Base-by-base conservation (phyloP, 2,329 filamentous ascomycete genomes). In the Amylocarpus encephaloides region DNA sequence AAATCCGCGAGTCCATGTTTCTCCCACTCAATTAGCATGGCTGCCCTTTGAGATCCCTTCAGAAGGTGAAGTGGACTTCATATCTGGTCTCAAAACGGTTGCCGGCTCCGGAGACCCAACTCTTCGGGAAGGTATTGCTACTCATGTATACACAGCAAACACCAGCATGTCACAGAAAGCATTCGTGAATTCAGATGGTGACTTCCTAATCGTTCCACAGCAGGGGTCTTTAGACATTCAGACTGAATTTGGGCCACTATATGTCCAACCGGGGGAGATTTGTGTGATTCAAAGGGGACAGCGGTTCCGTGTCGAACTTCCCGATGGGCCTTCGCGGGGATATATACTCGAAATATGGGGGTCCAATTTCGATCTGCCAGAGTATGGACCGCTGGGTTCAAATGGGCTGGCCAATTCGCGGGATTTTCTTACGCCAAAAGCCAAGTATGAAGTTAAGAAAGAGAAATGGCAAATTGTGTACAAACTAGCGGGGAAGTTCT, bases 401-500 rank as follows among this genome's bases (percentile, higher is more conserved):
- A 83, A 83, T 59, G 78, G 79, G 3, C 69, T 86, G 5, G 83
- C 83, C 22, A 82, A 84, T 58, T 69, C 74, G 6, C 74, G 82
- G 6, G 82, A 86, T 66, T 86, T 86, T 65, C 73, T 83, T 59
- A 73, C 72, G 5, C 82, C 82, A 0, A 70, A 77, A 2, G 82
- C 82, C 0, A 60, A 70, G 0, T 75, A 74, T 55, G 72, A 76
- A 43, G 63, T 70, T 36, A 72, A 73, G 15, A 46, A 73, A 68
- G 33, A 56, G 58, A 1, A 66, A 40, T 62, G 58, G 58, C 50
- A 53, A n/a, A 53, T 60, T 15, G 34, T 59, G 26, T 74, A 74
- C 67, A 86, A 86, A 66, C 82, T 86, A 59, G 79, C 79, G 63
- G 82, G 84, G 58, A 72, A 73, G 36, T 76, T 87, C 49, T 88